phyloP scores from a whole-genome alignment of 1,284 basidiomycete species.

The Rhodotorula sp. region DNA sequence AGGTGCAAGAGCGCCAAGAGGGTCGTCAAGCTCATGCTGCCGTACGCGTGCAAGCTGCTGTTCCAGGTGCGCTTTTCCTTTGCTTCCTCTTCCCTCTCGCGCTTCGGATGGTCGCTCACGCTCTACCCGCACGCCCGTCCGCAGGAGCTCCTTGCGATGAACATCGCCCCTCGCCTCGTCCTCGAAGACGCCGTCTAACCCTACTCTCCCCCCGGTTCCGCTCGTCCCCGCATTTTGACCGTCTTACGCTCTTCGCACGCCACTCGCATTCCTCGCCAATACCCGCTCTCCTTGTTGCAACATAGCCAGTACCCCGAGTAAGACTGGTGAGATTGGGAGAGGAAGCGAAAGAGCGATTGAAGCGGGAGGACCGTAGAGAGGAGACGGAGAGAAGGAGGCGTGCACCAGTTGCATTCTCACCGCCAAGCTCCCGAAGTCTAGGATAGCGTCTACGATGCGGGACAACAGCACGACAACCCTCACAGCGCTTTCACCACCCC shows the following conservation, averaged over 20 bases:
- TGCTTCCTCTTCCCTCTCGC: not conserved
- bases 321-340: too few species aligned
- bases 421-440: too few species aligned
- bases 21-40: slow-evolving; percentile 95
- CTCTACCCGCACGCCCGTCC: not conserved
- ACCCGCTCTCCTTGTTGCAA: too few species aligned
- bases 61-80: slow-evolving; percentile 75
- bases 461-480: too few species aligned
- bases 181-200: slow-evolving; percentile 35
- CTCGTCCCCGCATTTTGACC: too few species aligned
- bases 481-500: not conserved
- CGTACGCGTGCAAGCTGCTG: slow-evolving; percentile 94
- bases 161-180: slow-evolving; percentile 54
- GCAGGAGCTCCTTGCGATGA: slow-evolving; percentile 52
- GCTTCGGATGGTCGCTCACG: not conserved
- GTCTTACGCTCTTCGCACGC: not conserved
- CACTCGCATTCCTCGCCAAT: not conserved
- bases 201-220: not conserved
- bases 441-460: too few species aligned
- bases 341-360: too few species aligned
- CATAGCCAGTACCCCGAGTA: too few species aligned
- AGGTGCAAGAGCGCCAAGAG: slow-evolving; percentile 91
- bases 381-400: too few species aligned
- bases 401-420: too few species aligned
- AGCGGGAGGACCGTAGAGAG: too few species aligned